These are phyloP conservation scores for Didymella sp. DNA, from an alignment of 2,329 filamentous ascomycete species.

Conservation along the genomic window DNA sequence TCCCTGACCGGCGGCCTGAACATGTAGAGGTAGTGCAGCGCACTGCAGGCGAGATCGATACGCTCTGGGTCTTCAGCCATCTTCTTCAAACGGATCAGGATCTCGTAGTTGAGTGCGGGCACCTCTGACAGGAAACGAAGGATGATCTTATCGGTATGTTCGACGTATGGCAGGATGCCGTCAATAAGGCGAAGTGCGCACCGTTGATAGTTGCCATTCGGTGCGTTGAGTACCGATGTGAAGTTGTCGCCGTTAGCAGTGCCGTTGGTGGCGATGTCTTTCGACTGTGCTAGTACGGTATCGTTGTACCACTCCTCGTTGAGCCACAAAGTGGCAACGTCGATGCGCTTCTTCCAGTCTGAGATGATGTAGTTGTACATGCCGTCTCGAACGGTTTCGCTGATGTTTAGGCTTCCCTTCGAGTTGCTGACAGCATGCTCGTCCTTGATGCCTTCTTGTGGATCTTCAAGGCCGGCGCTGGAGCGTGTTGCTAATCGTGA, in stretches of 20 bases:
- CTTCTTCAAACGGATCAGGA: slow-evolving; percentile 74
- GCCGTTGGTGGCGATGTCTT: slow-evolving; percentile 30
- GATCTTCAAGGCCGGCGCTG: slow-evolving; percentile 71
- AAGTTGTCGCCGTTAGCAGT: slow-evolving; percentile 56
- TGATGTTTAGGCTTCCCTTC: slow-evolving; percentile 57
- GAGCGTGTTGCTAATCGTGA: slow-evolving; percentile 84
- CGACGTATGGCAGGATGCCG: slow-evolving; percentile 88
- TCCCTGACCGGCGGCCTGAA: slow-evolving; percentile 66
- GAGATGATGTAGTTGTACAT: slow-evolving; percentile 88
- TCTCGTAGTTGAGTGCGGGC: slow-evolving; percentile 74
- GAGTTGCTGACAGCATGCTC: slow-evolving; percentile 55
- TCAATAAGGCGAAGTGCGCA: slow-evolving; percentile 85
- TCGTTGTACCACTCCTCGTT: slow-evolving; percentile 99
- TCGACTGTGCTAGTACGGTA: slow-evolving; percentile 60
- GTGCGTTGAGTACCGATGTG: slow-evolving; percentile 24
- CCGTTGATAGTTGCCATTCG: slow-evolving; percentile 71
- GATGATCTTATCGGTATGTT: slow-evolving; percentile 85
- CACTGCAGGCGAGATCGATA: slow-evolving; percentile 64
- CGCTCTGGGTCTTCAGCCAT: slow-evolving; percentile 70
- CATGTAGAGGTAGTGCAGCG: slow-evolving; percentile 59
- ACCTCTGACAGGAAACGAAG: slow-evolving; percentile 93
- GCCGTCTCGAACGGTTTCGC: slow-evolving; percentile 76
- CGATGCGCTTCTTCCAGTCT: slow-evolving; percentile 88
- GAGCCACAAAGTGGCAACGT: slow-evolving; percentile 90
- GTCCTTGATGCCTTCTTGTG: slow-evolving; percentile 68